Percentiles rank a stretch among this genome's conserved stretches.
Conservation (phyloP, 2,329 filamentous ascomycete species). For the Fusarium pseudonygamai region DNA sequence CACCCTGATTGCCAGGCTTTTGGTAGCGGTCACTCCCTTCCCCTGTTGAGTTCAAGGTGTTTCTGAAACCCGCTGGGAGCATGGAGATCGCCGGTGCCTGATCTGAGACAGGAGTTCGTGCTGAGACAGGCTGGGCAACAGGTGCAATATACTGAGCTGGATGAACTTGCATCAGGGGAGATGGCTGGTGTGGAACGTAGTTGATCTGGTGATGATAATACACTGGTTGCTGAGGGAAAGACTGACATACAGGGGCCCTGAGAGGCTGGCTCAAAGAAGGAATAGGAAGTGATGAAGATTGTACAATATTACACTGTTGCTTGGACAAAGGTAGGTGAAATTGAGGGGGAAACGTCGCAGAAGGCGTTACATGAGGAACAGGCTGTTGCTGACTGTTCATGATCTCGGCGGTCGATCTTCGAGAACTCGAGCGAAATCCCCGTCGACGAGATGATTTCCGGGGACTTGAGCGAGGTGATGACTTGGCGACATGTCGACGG, state of each 20-base stretch:
- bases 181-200: slow-evolving; percentile 20
- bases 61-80: neutral
- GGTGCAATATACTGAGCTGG: slow-evolving; percentile 18
- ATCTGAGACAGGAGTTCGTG: neutral
- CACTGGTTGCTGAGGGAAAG: slow-evolving; percentile 32
- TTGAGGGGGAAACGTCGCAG: slow-evolving; percentile 28
- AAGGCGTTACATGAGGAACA: slow-evolving; percentile 35
- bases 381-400: neutral
- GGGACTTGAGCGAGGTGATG: slow-evolving; percentile 10
- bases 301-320: slow-evolving; percentile 24
- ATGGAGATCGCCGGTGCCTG: neutral
- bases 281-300: slow-evolving; percentile 22
- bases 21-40: neutral
- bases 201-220: slow-evolving; percentile 36
- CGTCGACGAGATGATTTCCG: slow-evolving; percentile 4
- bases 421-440: slow-evolving; percentile 17
- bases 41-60: neutral
- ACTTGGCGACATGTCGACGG: neutral
- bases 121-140: neutral
- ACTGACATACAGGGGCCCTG: slow-evolving; percentile 16
- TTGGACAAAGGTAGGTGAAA: slow-evolving; percentile 30
- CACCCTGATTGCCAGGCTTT: neutral
- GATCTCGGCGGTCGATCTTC: slow-evolving; percentile 3
- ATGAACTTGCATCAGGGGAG: slow-evolving; percentile 11
- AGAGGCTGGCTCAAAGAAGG: slow-evolving; percentile 23